Evolutionary conservation across 768 basidiomycete genomes (phyloP).

Genomic region (Trametes elegans): DNA sequence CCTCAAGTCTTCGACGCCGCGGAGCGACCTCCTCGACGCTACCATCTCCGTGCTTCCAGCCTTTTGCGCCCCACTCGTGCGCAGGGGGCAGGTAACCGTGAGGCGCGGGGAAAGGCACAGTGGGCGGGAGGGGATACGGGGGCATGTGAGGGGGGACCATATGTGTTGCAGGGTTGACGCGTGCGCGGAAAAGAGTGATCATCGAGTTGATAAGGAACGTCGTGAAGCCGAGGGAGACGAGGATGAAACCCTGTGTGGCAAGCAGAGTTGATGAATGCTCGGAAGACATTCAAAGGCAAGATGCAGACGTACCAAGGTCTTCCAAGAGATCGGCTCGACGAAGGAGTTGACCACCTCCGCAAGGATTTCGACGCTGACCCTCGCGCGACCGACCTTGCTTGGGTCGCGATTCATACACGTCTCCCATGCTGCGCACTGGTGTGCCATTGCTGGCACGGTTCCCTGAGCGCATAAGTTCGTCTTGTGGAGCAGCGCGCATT

Average conservation of each 20-base stretch:
- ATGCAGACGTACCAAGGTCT: constrained; percentile 70
- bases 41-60: constrained; percentile 29
- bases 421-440: constrained; percentile 88
- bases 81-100: constrained; percentile 50
- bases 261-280: neutral
- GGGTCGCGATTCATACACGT: constrained; percentile 95
- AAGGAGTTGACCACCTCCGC: constrained; percentile 96
- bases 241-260: constrained; percentile 56
- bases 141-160: constrained; percentile 20
- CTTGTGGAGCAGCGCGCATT: constrained; percentile 78
- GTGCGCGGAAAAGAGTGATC: constrained; percentile 72
- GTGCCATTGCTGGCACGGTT: constrained; percentile 84
- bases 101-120: constrained; percentile 43
- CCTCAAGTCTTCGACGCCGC: constrained; percentile 26
- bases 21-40: constrained; percentile 15
- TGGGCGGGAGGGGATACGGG: constrained; percentile 38
- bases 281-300: neutral
- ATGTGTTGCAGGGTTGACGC: constrained; percentile 40
- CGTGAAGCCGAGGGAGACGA: constrained; percentile 73
- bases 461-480: constrained; percentile 76
- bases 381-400: constrained; percentile 81
- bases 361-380: constrained; percentile 90
- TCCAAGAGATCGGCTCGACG: constrained; percentile 97
- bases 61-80: constrained; percentile 42
- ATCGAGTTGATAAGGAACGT: constrained; percentile 82